phyloP scores from a whole-genome alignment of 1,139 yeast genomes.

The Saccharomyces hybrid region DNA sequence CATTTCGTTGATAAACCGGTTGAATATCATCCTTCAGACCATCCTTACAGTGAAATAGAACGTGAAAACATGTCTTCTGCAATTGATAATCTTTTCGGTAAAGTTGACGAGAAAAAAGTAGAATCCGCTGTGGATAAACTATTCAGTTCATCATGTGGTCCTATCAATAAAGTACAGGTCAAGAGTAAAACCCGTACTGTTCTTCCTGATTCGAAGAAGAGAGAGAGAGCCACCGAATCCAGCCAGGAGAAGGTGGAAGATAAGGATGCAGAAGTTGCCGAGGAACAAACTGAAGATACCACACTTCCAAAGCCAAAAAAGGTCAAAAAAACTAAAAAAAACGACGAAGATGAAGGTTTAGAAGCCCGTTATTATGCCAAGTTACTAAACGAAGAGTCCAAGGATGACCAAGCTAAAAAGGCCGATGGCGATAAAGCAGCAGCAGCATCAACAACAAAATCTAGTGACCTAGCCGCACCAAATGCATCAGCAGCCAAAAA shows the following conservation, averaged over 20 bases:
- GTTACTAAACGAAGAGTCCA: slow-evolving; percentile 29
- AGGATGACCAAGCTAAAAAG: slow-evolving; percentile 14
- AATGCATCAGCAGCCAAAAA: slow-evolving; percentile 27
- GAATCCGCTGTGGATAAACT: slow-evolving; percentile 19
- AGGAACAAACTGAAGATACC: slow-evolving; percentile 6
- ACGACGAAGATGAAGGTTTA: slow-evolving; percentile 40
- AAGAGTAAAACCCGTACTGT: slow-evolving; percentile 1
- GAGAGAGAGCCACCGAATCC: slow-evolving; percentile 4
- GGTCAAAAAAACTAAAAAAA: slow-evolving; percentile 25
- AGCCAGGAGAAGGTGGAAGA: slow-evolving; percentile 13
- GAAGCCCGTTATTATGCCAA: slow-evolving; percentile 43
- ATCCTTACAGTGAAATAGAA: not conserved
- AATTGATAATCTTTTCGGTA: slow-evolving; percentile 38
- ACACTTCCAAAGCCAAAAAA: slow-evolving; percentile 13
- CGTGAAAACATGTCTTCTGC: slow-evolving; percentile 32
- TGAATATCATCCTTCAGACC: slow-evolving; percentile 1
- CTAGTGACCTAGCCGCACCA: slow-evolving; percentile 9
- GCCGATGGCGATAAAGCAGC: slow-evolving; percentile 4
- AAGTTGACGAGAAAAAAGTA: slow-evolving; percentile 21
- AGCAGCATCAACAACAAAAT: slow-evolving; percentile 7
- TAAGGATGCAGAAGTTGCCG: slow-evolving; percentile 12
- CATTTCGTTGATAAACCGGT: slow-evolving; percentile 6
- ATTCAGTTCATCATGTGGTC: slow-evolving; percentile 20
- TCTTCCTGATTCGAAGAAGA: slow-evolving; percentile 12
- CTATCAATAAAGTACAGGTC: slow-evolving; percentile 21